Conservation (phyloP, 1,284 basidiomycete species). For the Apiotrichum akiyoshidainum region DNA sequence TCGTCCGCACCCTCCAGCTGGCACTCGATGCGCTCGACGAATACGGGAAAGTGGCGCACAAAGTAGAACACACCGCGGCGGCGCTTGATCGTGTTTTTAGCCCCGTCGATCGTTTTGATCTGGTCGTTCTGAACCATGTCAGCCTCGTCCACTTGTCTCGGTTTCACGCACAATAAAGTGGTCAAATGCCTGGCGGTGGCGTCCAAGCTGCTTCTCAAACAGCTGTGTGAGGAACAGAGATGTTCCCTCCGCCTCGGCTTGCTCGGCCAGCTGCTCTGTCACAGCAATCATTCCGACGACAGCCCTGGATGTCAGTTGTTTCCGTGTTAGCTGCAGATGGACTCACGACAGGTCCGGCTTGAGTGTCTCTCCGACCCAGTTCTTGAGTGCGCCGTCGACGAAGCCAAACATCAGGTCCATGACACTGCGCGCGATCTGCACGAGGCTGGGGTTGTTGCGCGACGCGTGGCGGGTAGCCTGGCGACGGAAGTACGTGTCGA, state of each 20-base stretch:
- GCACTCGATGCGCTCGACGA: constrained; percentile 76
- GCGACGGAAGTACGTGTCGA: constrained; percentile 90
- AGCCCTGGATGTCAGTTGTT: constrained; percentile 59
- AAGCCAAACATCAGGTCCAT: constrained; percentile 96
- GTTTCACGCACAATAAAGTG: constrained; percentile 62
- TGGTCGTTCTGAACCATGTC: constrained; percentile 65
- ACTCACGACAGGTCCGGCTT: constrained; percentile 2
- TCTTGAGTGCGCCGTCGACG: constrained; percentile 74
- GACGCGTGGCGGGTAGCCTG: constrained; percentile 68
- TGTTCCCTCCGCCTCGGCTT: constrained; percentile 69
- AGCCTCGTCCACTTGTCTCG: constrained; percentile 43
- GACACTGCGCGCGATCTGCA: constrained; percentile 76
- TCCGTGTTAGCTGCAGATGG: not conserved
- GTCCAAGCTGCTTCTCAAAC: constrained; percentile 75
- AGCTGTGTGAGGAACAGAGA: constrained; percentile 70
- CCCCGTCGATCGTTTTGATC: constrained; percentile 83
- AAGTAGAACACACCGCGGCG: constrained; percentile 85
- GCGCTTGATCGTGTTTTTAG: constrained; percentile 71
- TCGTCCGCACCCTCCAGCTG: constrained; percentile 77
- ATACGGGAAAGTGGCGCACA: constrained; percentile 85
- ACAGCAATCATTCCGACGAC: constrained; percentile 77
- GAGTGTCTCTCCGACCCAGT: constrained; percentile 76
- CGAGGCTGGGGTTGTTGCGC: constrained; percentile 64
- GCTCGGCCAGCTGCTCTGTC: constrained; percentile 72
- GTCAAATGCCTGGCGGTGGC: constrained; percentile 69